These are phyloP conservation scores for Phallus indusiatus DNA, from an alignment of 768 basidiomycete species.

Conservation along the genomic window DNA sequence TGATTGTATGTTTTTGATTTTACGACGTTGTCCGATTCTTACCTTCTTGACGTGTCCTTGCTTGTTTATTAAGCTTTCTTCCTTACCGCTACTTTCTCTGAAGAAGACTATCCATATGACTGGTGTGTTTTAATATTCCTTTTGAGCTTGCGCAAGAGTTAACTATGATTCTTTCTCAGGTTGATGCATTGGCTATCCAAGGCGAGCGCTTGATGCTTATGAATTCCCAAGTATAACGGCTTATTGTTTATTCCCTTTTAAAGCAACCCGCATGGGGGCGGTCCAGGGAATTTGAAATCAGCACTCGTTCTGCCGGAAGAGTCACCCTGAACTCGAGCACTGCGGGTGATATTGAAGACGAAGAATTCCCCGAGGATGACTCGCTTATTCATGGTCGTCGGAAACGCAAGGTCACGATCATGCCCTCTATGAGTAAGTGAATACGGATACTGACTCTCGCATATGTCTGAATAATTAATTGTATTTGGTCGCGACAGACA, in stretches of 20 bases:
- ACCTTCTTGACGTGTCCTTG: not conserved
- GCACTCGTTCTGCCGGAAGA: constrained; percentile 62
- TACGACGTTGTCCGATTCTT: not conserved
- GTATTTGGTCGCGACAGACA: constrained; percentile 39
- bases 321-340: constrained; percentile 57
- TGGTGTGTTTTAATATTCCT: constrained; percentile 38
- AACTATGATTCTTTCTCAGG: constrained; percentile 33
- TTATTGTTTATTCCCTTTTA: constrained; percentile 9
- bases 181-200: constrained; percentile 86
- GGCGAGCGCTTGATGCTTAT: constrained; percentile 28
- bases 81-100: constrained; percentile 80
- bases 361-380: constrained; percentile 56
- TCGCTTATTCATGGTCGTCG: constrained; percentile 55
- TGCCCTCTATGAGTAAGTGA: constrained; percentile 37
- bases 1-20: constrained; percentile 48
- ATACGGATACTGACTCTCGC: not conserved
- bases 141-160: constrained; percentile 5
- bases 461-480: not conserved
- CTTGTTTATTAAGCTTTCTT: constrained; percentile 52
- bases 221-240: not conserved
- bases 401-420: constrained; percentile 74
- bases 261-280: constrained; percentile 89
- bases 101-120: constrained; percentile 82
- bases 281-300: constrained; percentile 84
- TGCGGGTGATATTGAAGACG: constrained; percentile 70